Evolutionary conservation across 331 rosid genomes (phyloP), one percentile per base, ranked within the genome.

Genomic region (Dryas integrifolia): DNA sequence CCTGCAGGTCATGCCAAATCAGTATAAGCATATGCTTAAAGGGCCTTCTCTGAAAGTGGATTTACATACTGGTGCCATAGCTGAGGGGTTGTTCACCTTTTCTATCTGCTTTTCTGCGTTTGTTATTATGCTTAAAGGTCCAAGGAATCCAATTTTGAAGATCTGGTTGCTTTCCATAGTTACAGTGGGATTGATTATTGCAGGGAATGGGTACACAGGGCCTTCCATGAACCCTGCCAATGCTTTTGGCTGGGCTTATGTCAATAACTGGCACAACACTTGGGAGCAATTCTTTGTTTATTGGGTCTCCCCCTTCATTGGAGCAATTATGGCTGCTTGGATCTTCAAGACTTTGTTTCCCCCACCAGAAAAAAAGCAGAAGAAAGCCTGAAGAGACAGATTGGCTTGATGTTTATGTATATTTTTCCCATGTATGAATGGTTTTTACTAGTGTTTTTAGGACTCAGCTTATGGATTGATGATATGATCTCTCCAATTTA

Each of bases 181-280:
- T 0, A 90, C 92, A 0, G 55, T 79, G 63, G 81, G 74, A 64
- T 73, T 88, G 76, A 87, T 72, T 73, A 13, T 77, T 35, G 35
- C 51, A 0, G 89, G 97, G 41, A 58, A 84, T 71, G 82, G 69
- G 2, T 88, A 74, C 58, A 83, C 89, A 3, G 92, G 96, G 7
- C 92, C 97, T 74, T 81, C 96, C 6, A 74, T 87, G 92, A 91
- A 88, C 78, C 92, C 88, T 1, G 91, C 96, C 7, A 91, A 81
- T 79, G 96, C 96, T 1, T 91, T 79, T 73, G 92, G 91, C 38
- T 91, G 96, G 96, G 96, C 97, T 3, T 85, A 76, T 68, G 11
- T 76, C 2, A 67, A 87, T 39, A 71, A 84, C 14, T 84, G 72
- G 67, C 96, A 91, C 35, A 80, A 83, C 53, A 80, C 72, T 65